These are phyloP conservation scores for Evernia prunastri DNA, from an alignment of 495 filamentous ascomycete species.

Conservation along the genomic window DNA sequence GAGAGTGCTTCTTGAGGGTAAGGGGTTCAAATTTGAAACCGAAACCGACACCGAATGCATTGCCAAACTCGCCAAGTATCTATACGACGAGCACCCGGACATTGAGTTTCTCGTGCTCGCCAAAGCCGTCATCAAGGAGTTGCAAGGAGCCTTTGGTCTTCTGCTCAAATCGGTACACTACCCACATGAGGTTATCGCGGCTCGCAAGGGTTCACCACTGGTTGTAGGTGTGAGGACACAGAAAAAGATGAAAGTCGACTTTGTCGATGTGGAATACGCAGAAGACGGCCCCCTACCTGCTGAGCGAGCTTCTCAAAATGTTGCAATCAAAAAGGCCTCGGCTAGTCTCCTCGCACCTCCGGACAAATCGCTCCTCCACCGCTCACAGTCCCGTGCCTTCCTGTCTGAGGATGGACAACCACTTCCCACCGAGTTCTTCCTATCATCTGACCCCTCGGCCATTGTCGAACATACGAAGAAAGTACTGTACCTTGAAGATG, in stretches of 20 bases:
- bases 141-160: slow-evolving; percentile 94
- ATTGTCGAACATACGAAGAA: slow-evolving; percentile 99
- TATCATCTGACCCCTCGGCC: slow-evolving; percentile 95
- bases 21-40: slow-evolving; percentile 97
- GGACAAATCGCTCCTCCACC: slow-evolving; percentile 95
- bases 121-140: slow-evolving; percentile 96
- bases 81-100: slow-evolving; percentile 90
- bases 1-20: slow-evolving; percentile 83
- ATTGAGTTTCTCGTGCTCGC: slow-evolving; percentile 94
- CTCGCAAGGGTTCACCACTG: slow-evolving; percentile 93
- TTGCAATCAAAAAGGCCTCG: slow-evolving; percentile 85
- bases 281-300: slow-evolving; percentile 83
- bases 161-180: slow-evolving; percentile 97
- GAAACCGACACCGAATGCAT: slow-evolving; percentile 99
- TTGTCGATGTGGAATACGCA: slow-evolving; percentile 94
- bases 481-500: slow-evolving; percentile 97
- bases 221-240: slow-evolving; percentile 92
- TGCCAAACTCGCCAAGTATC: slow-evolving; percentile 96
- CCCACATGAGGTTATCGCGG: slow-evolving; percentile 95
- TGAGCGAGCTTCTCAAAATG: slow-evolving; percentile 93
- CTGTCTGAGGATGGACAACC: slow-evolving; percentile 95
- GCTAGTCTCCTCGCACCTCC: slow-evolving; percentile 76
- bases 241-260: slow-evolving; percentile 99
- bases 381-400: slow-evolving; percentile 96
- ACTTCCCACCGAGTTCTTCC: slow-evolving; percentile 97